phyloP scores from a whole-genome alignment of 1,139 yeast genomes.

The Ashbya aceris region DNA sequence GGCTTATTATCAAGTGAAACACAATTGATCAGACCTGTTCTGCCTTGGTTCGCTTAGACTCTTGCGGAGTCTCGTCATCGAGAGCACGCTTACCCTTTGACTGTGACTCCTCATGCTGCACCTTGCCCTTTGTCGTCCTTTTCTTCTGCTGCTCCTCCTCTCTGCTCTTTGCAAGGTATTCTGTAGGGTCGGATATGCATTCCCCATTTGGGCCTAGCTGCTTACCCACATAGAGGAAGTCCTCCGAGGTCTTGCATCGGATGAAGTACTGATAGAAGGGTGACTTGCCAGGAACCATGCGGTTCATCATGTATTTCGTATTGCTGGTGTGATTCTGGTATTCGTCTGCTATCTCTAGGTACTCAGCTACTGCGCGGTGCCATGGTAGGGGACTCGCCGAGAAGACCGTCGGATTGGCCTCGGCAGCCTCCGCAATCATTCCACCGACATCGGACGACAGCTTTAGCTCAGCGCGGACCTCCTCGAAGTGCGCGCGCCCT shows the following conservation, averaged over 20 bases:
- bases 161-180: constrained; percentile 15
- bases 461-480: constrained; percentile 44
- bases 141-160: constrained; percentile 16
- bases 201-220: constrained; percentile 17
- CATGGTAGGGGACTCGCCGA: constrained; percentile 42
- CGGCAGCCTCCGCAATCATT: constrained; percentile 92
- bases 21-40: too few relatives aligned
- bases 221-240: constrained; percentile 31
- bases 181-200: constrained; percentile 15
- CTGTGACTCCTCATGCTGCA: too few relatives aligned
- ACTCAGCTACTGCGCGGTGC: constrained; percentile 47
- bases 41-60: too few relatives aligned
- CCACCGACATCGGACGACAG: constrained; percentile 52
- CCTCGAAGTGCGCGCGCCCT: constrained; percentile 45
- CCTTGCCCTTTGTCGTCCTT: constrained; percentile 9
- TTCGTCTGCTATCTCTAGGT: constrained; percentile 42
- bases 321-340: constrained; percentile 59
- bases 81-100: too few relatives aligned
- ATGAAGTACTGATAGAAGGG: constrained; percentile 50
- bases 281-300: constrained; percentile 75
- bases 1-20: too few relatives aligned
- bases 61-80: too few relatives aligned
- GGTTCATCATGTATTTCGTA: constrained; percentile 68
- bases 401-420: constrained; percentile 76
- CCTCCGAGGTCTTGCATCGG: constrained; percentile 47